phyloP scores from a whole-genome alignment of 352 stramenopile species.

The Phytopythium delawarense region DNA sequence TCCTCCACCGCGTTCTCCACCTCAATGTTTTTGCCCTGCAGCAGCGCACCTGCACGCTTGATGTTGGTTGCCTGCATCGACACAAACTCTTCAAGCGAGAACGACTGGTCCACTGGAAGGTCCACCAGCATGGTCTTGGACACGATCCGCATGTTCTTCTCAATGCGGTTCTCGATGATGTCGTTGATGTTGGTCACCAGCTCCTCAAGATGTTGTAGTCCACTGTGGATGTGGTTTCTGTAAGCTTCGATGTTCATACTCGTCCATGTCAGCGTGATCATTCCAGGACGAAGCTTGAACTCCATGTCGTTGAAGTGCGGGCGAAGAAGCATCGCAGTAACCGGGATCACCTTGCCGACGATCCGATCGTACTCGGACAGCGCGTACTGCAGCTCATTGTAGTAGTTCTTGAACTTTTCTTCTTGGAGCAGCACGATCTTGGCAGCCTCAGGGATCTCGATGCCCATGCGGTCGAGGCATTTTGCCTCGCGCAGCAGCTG shows the following conservation, averaged over 20 bases:
- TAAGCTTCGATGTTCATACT: constrained; percentile 99
- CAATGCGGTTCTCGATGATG: constrained; percentile 98
- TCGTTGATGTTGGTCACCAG: constrained; percentile 98
- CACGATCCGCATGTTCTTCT: constrained; percentile 99
- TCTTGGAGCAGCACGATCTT: constrained; percentile 98
- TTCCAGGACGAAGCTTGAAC: constrained; percentile 97
- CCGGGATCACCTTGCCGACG: constrained; percentile 95
- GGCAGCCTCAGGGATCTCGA: constrained; percentile 96
- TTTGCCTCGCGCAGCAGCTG: constrained; percentile 97
- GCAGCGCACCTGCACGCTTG: constrained; percentile 79
- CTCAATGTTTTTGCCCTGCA: constrained; percentile 98
- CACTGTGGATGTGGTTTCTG: constrained; percentile 90
- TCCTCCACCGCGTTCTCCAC: constrained; percentile 98
- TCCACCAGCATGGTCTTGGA: constrained; percentile 97
- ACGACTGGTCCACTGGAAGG: constrained; percentile 94
- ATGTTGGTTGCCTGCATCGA: constrained; percentile 96
- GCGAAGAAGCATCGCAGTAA: constrained; percentile 94
- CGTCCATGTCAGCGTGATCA: constrained; percentile 99
- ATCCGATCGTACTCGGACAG: constrained; percentile 97
- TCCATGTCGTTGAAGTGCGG: constrained; percentile 99
- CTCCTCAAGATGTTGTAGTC: constrained; percentile 95
- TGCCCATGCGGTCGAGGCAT: constrained; percentile 97
- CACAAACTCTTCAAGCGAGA: constrained; percentile 98
- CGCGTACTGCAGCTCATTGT: constrained; percentile 96
- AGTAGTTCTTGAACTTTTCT: constrained; percentile 99